Evolutionary conservation across 2,329 filamentous ascomycete species (phyloP), one percentile per base, ranked within the genome.

Genomic region (Fusarium sp.): DNA sequence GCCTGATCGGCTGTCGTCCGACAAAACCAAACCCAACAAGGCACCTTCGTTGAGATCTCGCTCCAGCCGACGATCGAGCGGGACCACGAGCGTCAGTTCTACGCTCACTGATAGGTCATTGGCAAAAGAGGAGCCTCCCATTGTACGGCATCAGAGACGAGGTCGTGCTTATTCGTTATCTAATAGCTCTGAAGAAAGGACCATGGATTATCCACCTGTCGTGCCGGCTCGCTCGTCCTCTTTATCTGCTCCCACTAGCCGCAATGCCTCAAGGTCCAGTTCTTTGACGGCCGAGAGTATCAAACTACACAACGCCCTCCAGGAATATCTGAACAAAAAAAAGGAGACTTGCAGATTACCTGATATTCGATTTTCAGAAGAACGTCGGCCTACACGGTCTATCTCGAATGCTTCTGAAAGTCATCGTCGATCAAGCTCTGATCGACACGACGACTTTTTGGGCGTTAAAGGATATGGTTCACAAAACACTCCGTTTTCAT

Each of bases 401-500:
- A 38, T 44, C 15, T 65, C 63, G 11, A 60, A 50, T 31, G 57
- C 53, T 37, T 71, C 75, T 13, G 75, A 79, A 62, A 74, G 67
- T 21, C 57, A 61, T 13, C 65, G 56, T 31, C 74, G 69, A 31
- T 69, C 77, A 48, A 78, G 77, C 36, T 74, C 81, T 36, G 83
- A 85, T 58, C 78, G 77, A 11, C 81, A 84, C 60, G 82, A 82
- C 6, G 84, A 86, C 53, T 80, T 79, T 11, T 78, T 82, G 62
- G 82, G 81, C 50, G 79, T 79, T 38, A 83, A 80, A 64, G 79
- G 81, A 45, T 76, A 83, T 35, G 83, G 84, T 6, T 78, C 82
- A 6, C 80, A 84, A 60, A 83, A 83, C 61, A 88, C 86, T 0
- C 86, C 86, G 4, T 88, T 88, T 65, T 89, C 86, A 2, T 76